These are phyloP conservation scores for Aspergillus japonicus DNA, from an alignment of 2,329 filamentous ascomycete species.

Conservation along the genomic window DNA sequence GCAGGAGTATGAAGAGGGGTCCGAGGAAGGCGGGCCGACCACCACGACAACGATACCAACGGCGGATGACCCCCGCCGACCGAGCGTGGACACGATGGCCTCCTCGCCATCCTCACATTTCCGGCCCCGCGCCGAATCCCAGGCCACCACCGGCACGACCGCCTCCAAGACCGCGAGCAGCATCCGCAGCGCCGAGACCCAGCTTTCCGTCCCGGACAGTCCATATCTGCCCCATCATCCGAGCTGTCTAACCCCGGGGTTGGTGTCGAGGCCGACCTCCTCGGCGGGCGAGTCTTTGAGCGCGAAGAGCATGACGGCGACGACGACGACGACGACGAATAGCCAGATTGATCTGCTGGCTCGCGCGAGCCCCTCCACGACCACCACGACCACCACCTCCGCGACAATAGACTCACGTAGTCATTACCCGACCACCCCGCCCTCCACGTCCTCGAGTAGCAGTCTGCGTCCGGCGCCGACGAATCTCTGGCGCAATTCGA, in stretches of 20 bases:
- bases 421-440: neutral
- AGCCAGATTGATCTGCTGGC: neutral
- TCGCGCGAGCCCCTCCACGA: neutral
- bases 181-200: neutral
- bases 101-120: neutral
- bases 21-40: neutral
- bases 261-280: neutral
- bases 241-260: neutral
- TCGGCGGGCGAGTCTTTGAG: neutral
- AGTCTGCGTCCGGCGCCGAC: neutral
- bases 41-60: neutral
- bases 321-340: neutral
- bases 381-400: neutral
- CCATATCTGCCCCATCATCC: neutral
- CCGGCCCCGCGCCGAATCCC: neutral
- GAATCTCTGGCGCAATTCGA: neutral
- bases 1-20: slow-evolving; percentile 8
- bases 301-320: neutral
- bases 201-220: neutral
- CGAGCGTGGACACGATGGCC: neutral
- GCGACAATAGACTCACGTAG: neutral
- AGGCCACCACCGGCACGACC: neutral
- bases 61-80: neutral
- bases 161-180: neutral
- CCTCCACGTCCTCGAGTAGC: slow-evolving; percentile 3